Conservation (phyloP, 805 yeast species). For the Wickerhamiella shivajii region DNA sequence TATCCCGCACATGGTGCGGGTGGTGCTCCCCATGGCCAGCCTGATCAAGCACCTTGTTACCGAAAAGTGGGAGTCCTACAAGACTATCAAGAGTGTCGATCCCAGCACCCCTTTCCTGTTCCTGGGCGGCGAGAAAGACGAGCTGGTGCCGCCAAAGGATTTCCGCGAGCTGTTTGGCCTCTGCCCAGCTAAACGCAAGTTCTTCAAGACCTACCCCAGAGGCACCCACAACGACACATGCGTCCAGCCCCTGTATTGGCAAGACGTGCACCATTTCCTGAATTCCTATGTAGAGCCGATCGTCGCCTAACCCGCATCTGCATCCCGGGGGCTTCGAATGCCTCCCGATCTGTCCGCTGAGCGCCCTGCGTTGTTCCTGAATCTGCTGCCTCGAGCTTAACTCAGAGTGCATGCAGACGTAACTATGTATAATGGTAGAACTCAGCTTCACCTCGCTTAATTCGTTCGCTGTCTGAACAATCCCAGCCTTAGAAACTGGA, state of each 20-base stretch:
- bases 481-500: too few species aligned
- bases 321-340: too few species aligned
- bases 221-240: constrained; percentile 79
- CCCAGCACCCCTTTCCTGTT: constrained; percentile 50
- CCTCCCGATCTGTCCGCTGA: too few species aligned
- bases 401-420: too few species aligned
- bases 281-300: too few species aligned
- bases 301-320: too few species aligned
- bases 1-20: constrained; percentile 46
- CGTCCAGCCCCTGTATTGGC: constrained; percentile 66
- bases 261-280: constrained; percentile 42
- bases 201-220: constrained; percentile 37
- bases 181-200: constrained; percentile 38
- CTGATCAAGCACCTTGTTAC: constrained; percentile 49
- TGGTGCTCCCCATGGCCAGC: constrained; percentile 10
- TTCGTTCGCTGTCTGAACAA: too few species aligned
- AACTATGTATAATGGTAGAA: too few species aligned
- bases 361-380: too few species aligned
- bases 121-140: constrained; percentile 64
- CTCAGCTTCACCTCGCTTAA: too few species aligned
- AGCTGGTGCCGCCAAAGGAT: constrained; percentile 80
- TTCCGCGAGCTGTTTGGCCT: constrained; percentile 46
- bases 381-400: too few species aligned
- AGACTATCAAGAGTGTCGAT: constrained; percentile 37
- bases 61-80: constrained; percentile 72